Conservation (phyloP, 371 early-diverging fungal species). For the Mucor lusitanicus region DNA sequence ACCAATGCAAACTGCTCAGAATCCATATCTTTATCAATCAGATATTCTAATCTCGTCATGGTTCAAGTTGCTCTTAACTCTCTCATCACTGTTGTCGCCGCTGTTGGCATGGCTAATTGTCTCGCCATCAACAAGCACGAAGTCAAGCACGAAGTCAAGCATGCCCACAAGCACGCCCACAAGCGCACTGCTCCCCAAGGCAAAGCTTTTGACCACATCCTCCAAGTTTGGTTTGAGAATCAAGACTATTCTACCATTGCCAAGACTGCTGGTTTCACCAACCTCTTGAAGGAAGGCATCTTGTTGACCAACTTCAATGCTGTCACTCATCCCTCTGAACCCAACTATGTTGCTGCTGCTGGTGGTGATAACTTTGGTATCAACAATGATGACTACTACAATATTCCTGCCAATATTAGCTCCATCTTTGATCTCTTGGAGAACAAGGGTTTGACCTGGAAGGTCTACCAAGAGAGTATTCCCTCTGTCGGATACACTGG, state of each 20-base stretch:
- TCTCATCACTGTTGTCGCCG: not conserved
- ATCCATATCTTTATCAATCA: no score
- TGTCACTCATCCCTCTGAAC: constrained; percentile 55
- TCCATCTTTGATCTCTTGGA: constrained; percentile 62
- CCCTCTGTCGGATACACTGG: constrained; percentile 50
- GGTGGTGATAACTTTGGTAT: constrained; percentile 28
- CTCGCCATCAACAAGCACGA: not conserved
- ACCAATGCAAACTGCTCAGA: no score
- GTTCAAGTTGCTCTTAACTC: not conserved
- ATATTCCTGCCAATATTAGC: constrained; percentile 23
- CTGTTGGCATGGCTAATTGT: not conserved
- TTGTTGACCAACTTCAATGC: constrained; percentile 48
- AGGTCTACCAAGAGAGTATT: constrained; percentile 57
- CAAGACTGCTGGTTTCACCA: constrained; percentile 17
- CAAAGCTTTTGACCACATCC: constrained; percentile 37
- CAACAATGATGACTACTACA: constrained; percentile 26
- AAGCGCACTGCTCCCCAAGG: constrained; percentile 11
- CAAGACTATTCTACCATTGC: constrained; percentile 28
- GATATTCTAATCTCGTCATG: not conserved
- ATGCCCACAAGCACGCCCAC: not conserved
- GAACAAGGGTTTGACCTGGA: constrained; percentile 60
- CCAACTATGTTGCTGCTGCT: constrained; percentile 48
- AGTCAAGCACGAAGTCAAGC: no score
- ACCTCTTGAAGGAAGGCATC: constrained; percentile 35
- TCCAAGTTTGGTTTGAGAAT: constrained; percentile 44